Evolutionary conservation across 352 stramenopile species (phyloP).

Genomic region (Phytophthora megakarya): DNA sequence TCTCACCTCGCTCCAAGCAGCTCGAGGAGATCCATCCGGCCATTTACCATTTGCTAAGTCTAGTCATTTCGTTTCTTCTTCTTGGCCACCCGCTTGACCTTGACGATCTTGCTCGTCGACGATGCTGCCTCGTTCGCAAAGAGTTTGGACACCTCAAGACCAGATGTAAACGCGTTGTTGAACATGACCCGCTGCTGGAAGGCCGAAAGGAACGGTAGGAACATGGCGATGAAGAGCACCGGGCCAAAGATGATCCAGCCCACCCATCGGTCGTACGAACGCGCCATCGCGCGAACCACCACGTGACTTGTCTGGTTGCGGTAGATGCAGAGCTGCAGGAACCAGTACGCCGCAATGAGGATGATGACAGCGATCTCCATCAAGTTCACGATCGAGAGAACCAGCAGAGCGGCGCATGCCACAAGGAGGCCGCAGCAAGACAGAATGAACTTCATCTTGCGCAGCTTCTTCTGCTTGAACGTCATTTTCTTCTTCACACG

Average conservation of each 20-base stretch:
- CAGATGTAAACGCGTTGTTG: conserved; percentile 89
- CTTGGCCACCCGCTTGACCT: conserved; percentile 88
- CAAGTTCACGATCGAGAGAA: conserved; percentile 76
- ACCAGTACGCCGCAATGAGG: conserved; percentile 83
- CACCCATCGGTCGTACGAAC: conserved; percentile 79
- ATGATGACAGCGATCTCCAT: conserved; percentile 75
- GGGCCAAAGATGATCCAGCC: conserved; percentile 90
- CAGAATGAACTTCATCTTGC: conserved; percentile 89
- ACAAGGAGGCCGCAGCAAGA: conserved; percentile 71
- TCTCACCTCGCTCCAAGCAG: conserved; percentile 3
- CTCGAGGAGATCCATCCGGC: background rate
- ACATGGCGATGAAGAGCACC: conserved; percentile 90
- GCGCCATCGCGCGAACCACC: conserved; percentile 74
- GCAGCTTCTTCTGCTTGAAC: conserved; percentile 89
- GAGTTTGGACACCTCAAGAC: conserved; percentile 87
- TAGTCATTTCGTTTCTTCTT: conserved; percentile 82
- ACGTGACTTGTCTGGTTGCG: conserved; percentile 84
- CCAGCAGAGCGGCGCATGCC: conserved; percentile 55
- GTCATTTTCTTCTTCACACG: conserved; percentile 90
- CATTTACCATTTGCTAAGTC: conserved; percentile 26
- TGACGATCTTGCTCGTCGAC: conserved; percentile 72
- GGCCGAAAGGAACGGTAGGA: conserved; percentile 83
- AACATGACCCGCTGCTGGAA: conserved; percentile 93
- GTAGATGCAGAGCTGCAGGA: conserved; percentile 78
- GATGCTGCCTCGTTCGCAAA: conserved; percentile 87